Conservation (phyloP, 495 filamentous ascomycete species). For the Aspergillus steynii region DNA sequence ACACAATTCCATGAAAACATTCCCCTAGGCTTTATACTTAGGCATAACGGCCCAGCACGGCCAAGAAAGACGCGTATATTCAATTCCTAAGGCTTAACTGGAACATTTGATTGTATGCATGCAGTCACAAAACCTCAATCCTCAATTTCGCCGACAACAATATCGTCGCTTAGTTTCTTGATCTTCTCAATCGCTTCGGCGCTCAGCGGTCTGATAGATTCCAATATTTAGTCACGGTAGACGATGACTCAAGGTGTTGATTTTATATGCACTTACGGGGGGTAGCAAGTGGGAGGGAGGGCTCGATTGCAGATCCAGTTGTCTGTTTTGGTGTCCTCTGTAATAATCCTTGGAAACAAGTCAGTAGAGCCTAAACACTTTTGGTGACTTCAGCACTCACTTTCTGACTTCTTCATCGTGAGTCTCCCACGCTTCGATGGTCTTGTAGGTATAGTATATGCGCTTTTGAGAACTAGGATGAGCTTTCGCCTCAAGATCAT, state of each 20-base stretch:
- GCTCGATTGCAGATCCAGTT: conserved; percentile 6
- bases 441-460: conserved; percentile 8
- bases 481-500: too few relatives aligned
- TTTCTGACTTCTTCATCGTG: background rate
- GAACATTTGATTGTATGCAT: too few relatives aligned
- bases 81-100: too few relatives aligned
- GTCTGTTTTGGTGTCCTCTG: background rate
- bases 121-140: too few relatives aligned
- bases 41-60: too few relatives aligned
- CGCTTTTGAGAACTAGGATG: background rate
- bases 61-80: too few relatives aligned
- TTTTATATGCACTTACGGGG: conserved; percentile 6
- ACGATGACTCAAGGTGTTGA: background rate
- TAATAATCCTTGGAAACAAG: conserved; percentile 3
- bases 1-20: too few relatives aligned
- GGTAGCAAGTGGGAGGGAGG: conserved; percentile 8
- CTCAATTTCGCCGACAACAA: conserved; percentile 1
- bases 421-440: background rate
- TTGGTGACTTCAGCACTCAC: background rate
- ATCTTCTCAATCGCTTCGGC: conserved; percentile 2
- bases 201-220: background rate
- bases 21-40: too few relatives aligned
- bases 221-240: background rate
- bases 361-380: background rate
- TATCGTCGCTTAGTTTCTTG: conserved; percentile 2